Evolutionary conservation across 345 rosid species (phyloP), one percentile per base, ranked within the genome.

Genomic region (Citrus medica): DNA sequence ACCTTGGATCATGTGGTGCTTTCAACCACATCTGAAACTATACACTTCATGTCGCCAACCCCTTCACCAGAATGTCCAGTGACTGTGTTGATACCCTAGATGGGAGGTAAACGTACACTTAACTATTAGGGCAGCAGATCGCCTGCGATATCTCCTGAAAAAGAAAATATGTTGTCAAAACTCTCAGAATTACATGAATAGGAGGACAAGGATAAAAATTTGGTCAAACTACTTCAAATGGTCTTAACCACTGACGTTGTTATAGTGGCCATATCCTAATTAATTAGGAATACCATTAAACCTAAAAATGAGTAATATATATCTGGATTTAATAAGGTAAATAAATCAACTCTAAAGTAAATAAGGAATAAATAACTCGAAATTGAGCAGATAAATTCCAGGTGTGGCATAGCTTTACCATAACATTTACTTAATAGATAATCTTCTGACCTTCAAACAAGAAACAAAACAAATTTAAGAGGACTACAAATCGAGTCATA

Each of bases 131-230:
- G 61, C 33, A 79, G 63, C 9, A 83, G 76, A 73, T 73, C 76
- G 5, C 67, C 40, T 27, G 80, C 51, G 60, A 79, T 21, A n/a
- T 83, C 85, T 68, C 85, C 85, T 83, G 82, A 67, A 76, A 68
- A 32, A 2, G 63, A 61, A 25, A 33, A 32, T 62, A 35, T 64
- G 13, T 66, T 48, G 10, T 27, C 46, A 28, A 63, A 60, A 13
- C 27, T 30, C 24, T 28, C 2, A 51, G 38, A 58, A 58, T 7
- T 37, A 17, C 55, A 25, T 7, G 9, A 22, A 42, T 42, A 17
- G 2, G 40, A 17, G 14, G 38, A 25, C 7, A 27, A 67, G 7
- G 40, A 32, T 74, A 46, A 21, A 17, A 27, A 64, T 64, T 46
- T 42, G 46, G 32, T 21, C 46, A 40, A 42, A 28, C 25, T 28